A percentile compares a stretch with the other conserved stretches of the same genome.
Evolutionary conservation across 1,139 yeast genomes (phyloP).

Genomic region (Suhomyces chickasaworum): DNA sequence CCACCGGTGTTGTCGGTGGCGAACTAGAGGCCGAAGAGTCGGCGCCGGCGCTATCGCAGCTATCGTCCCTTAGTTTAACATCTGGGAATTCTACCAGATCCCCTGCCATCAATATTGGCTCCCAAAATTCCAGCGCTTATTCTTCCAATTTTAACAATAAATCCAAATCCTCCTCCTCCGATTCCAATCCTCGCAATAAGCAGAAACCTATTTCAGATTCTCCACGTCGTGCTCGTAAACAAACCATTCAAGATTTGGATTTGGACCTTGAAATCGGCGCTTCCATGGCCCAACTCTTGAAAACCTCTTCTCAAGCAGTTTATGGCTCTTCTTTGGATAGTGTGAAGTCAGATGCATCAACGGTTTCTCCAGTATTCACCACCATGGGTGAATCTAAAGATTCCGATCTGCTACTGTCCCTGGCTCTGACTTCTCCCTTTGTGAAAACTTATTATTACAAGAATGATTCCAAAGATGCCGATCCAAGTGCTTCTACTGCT

Average conservation of each 20-base stretch:
- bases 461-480: constrained; percentile 16
- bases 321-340: constrained; percentile 43
- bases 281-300: constrained; percentile 46
- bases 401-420: constrained; percentile 46
- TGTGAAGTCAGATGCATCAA: constrained; percentile 32
- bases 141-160: constrained; percentile 16
- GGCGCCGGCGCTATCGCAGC: constrained; percentile 49
- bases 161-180: constrained; percentile 7
- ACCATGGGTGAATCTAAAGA: constrained; percentile 33
- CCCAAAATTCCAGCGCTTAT: constrained; percentile 15
- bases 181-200: constrained; percentile 4
- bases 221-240: constrained; percentile 11
- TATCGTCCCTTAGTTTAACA: constrained; percentile 9
- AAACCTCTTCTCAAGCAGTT: constrained; percentile 4
- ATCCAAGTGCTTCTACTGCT: constrained; percentile 4
- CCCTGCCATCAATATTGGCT: constrained; percentile 22
- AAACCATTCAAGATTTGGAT: constrained; percentile 19
- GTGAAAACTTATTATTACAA: constrained; percentile 16
- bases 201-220: constrained; percentile 5
- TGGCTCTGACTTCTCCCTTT: constrained; percentile 26
- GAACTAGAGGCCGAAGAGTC: constrained; percentile 49
- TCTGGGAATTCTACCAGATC: constrained; percentile 17
- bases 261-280: constrained; percentile 48
- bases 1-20: constrained; percentile 30
- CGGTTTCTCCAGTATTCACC: constrained; percentile 43